A percentile compares a stretch with the other conserved stretches of the same genome.
Conservation (phyloP, 768 basidiomycete species). For the Hypholoma fasciculare region DNA sequence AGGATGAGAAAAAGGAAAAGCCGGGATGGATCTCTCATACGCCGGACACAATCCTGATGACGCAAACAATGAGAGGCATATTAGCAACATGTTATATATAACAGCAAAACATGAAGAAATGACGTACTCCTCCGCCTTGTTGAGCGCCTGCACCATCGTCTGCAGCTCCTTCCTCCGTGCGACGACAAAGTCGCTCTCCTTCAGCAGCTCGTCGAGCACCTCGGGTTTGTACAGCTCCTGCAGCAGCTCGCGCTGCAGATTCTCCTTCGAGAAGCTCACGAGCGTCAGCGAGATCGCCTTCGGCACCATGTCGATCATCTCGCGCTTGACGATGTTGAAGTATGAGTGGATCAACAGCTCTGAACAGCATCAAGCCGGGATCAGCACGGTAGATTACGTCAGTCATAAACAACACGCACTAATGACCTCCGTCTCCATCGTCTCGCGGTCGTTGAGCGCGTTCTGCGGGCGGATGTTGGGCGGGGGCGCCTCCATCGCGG, state of each 20-base stretch:
- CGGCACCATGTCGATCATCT: slow-evolving; percentile 99
- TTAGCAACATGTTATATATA: neutral
- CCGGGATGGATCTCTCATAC: slow-evolving; percentile 2
- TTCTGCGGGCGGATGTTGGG: slow-evolving; percentile 86
- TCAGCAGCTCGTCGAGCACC: slow-evolving; percentile 90
- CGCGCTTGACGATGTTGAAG: slow-evolving; percentile 97
- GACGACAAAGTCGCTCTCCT: slow-evolving; percentile 91
- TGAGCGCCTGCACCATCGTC: slow-evolving; percentile 90
- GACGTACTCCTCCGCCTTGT: slow-evolving; percentile 94
- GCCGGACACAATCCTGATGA: neutral
- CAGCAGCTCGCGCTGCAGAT: slow-evolving; percentile 89
- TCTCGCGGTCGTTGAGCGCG: slow-evolving; percentile 90
- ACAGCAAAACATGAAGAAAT: neutral
- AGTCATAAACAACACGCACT: slow-evolving; percentile 55
- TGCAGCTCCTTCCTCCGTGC: slow-evolving; percentile 92
- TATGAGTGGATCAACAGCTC: slow-evolving; percentile 96
- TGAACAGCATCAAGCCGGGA: slow-evolving; percentile 24
- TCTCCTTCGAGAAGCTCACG: slow-evolving; percentile 92
- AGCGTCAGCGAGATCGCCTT: slow-evolving; percentile 93
- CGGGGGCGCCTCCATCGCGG: slow-evolving; percentile 71
- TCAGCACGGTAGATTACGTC: neutral
- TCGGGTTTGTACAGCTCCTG: slow-evolving; percentile 98
- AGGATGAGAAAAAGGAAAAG: slow-evolving; percentile 7
- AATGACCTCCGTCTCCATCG: slow-evolving; percentile 99
- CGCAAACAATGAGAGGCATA: slow-evolving; percentile 1